Base-by-base conservation (phyloP, 768 basidiomycete species). In the Amanita molliuscula region DNA sequence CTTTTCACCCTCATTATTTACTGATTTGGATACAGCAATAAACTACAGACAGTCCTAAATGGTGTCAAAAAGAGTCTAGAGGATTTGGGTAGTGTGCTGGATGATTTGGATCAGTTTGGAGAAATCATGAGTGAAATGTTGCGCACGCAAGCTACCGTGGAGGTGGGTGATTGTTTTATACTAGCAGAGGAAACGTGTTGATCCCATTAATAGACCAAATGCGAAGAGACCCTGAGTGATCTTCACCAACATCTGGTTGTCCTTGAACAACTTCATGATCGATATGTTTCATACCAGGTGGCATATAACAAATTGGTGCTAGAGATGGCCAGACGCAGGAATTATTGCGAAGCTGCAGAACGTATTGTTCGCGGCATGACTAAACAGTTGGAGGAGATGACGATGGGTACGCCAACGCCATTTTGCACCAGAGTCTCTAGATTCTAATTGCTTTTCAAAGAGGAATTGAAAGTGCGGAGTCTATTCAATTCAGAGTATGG, bases 71-170 rank as follows among this genome's bases (percentile, higher is more conserved):
- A 70, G 47, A 73, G 75, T 54, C 55, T 88, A 7, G 69, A 74
- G 16, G 68, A 71, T 35, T 75, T 83, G 18, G 59, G 65, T 11
- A 64, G 57, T 29, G 73, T 71, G 11, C 63, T 91, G 25, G 73
- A 79, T 44, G 78, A 86, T 56, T 70, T 91, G 16, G 86, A 90
- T 42, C 81, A 84, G 55, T 72, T 91, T 3, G 88, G 81, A 1
- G 80, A 84, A 16, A 85, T 88, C 46, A 88, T 91, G 81, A 69
- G 71, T 0, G 82, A 83, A 47, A 88, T 91, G 83, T 62, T 91
- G 4, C 71, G 75, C 37, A 76, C 72, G 11, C 86, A 89, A 59
- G 76, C 84, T 47, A 63, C 65, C 5, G 76, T 87, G 5, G 84
- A 90, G 74, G 86, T 85, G 15, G 66, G 18, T 54, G 45, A 16